These are phyloP conservation scores for Albugo laibachii DNA, from an alignment of 352 stramenopile species.

Conservation along the genomic window DNA sequence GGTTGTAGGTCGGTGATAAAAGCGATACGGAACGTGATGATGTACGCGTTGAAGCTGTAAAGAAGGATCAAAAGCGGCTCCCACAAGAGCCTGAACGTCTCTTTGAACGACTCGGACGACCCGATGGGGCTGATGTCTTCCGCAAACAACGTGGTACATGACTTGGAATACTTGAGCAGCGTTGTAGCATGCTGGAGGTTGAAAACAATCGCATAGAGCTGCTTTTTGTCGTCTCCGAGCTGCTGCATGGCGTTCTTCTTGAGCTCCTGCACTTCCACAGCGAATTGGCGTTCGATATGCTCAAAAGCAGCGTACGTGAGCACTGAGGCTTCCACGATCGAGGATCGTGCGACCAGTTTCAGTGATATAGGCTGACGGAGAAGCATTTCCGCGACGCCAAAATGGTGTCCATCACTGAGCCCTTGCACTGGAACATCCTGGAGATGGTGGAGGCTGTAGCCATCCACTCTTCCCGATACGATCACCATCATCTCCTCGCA, in stretches of 20 bases:
- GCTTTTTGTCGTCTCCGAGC: slow-evolving; percentile 22
- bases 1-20: slow-evolving; percentile 21
- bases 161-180: slow-evolving; percentile 15
- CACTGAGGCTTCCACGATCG: slow-evolving; percentile 17
- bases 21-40: slow-evolving; percentile 47
- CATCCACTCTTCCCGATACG: slow-evolving; percentile 30
- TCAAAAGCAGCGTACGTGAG: slow-evolving; percentile 8
- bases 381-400: slow-evolving; percentile 40
- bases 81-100: slow-evolving; percentile 28
- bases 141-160: slow-evolving; percentile 3
- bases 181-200: slow-evolving; percentile 41
- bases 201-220: slow-evolving; percentile 23
- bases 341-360: slow-evolving; percentile 20
- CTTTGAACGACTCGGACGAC: not conserved
- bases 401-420: slow-evolving; percentile 30
- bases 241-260: slow-evolving; percentile 19
- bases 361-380: slow-evolving; percentile 30
- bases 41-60: slow-evolving; percentile 42
- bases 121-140: not conserved
- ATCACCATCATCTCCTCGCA: slow-evolving; percentile 58
- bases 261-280: slow-evolving; percentile 18
- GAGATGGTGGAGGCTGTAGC: slow-evolving; percentile 12
- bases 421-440: slow-evolving; percentile 24
- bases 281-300: slow-evolving; percentile 25
- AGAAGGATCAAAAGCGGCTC: slow-evolving; percentile 26